Evolutionary conservation across 345 rosid genomes (phyloP).

Genomic region (Populus euphratica): DNA sequence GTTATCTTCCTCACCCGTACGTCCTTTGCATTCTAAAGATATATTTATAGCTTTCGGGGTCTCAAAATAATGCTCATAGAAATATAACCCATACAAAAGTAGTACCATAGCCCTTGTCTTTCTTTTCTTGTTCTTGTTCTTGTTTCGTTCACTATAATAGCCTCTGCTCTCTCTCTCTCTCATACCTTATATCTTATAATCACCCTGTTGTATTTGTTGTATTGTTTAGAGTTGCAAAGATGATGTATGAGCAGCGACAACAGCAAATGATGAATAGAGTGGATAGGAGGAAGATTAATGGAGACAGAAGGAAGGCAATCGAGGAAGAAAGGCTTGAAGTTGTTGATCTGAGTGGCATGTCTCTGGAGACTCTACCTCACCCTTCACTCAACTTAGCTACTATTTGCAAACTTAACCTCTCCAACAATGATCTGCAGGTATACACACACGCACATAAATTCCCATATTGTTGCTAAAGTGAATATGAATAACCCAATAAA

Average conservation of each 20-base stretch:
- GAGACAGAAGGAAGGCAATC: background rate
- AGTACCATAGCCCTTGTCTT: too few relatives aligned
- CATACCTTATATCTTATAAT: background rate
- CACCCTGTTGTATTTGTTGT: background rate
- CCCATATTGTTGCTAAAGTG: background rate
- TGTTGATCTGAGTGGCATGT: constrained; percentile 67
- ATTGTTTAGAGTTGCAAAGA: background rate
- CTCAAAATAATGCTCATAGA: background rate
- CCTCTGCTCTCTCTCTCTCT: background rate
- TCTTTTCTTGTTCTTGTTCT: background rate
- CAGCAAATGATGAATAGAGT: constrained; percentile 9
- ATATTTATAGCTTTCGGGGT: background rate
- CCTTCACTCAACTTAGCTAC: constrained; percentile 55
- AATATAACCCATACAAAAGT: background rate
- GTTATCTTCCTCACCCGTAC: constrained; percentile 12
- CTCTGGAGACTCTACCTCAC: constrained; percentile 50
- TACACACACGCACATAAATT: background rate
- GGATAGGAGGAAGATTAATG: constrained; percentile 13
- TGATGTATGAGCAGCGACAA: constrained; percentile 39
- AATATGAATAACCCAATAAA: too few relatives aligned
- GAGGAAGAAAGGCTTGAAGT: constrained; percentile 37
- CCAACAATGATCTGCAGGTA: constrained; percentile 85
- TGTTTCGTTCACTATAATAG: background rate
- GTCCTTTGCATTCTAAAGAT: background rate
- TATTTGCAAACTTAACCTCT: constrained; percentile 71